Conservation (phyloP, 83 land plant genomes). For the Diphasiastrum complanatum region DNA sequence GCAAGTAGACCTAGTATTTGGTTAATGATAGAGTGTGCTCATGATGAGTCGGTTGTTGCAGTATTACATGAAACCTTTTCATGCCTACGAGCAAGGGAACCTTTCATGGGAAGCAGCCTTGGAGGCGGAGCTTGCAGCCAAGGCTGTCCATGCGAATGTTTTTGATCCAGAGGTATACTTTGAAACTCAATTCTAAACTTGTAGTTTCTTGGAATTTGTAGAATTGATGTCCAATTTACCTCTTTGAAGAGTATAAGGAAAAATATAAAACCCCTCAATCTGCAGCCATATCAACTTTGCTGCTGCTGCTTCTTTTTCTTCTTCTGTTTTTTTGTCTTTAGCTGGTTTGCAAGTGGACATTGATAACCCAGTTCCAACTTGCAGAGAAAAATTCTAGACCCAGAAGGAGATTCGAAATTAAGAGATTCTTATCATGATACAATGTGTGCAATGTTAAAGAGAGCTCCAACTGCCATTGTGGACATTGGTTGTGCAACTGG, state of each 20-base stretch:
- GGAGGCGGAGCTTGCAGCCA: conserved; percentile 47
- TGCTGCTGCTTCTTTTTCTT: no score
- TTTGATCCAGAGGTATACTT: conserved; percentile 41
- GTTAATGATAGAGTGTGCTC: no score
- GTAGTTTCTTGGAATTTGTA: neutral
- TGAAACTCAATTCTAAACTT: neutral
- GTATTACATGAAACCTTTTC: conserved; percentile 47
- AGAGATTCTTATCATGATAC: conserved; percentile 36
- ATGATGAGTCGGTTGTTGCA: conserved; percentile 7
- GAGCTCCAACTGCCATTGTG: conserved; percentile 26
- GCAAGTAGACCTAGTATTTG: no score
- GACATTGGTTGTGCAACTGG: conserved; percentile 46
- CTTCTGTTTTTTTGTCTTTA: neutral
- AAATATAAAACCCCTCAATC: no score
- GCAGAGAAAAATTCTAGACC: conserved; percentile 43
- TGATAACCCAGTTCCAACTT: neutral
- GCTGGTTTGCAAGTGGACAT: neutral
- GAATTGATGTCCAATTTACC: neutral
- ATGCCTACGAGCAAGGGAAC: conserved; percentile 43
- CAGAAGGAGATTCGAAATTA: conserved; percentile 36
- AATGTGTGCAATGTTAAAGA: conserved; percentile 26
- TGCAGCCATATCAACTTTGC: no score
- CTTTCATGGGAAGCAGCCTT: conserved; percentile 48
- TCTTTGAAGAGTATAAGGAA: no score
- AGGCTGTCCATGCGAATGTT: conserved; percentile 43